Percentiles rank a stretch among this genome's conserved stretches.
Evolutionary conservation across 139 green algal genomes (phyloP).

Genomic region (Chlamydomonas schloesseri): DNA sequence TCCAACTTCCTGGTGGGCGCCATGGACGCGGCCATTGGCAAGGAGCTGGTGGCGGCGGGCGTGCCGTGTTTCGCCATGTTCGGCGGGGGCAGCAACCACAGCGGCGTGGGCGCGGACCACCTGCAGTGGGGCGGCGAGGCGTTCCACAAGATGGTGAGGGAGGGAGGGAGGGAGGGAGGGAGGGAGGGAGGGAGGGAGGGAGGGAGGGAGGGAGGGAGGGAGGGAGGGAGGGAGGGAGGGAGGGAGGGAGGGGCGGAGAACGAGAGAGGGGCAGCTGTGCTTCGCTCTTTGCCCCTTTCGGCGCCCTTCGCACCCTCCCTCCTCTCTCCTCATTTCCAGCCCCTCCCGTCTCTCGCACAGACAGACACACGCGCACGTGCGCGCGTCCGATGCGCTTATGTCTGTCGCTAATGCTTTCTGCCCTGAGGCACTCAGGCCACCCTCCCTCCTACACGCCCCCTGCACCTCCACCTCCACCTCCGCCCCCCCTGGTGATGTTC

Average conservation of each 20-base stretch:
- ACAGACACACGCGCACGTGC: no score
- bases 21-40: constrained; percentile 74
- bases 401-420: no score
- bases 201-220: neutral
- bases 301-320: neutral
- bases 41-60: constrained; percentile 56
- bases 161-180: neutral
- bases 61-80: constrained; percentile 76
- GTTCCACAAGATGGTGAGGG: constrained; percentile 66
- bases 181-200: neutral
- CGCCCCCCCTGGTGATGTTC: no score
- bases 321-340: no score
- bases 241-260: no score
- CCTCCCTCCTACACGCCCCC: no score
- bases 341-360: no score
- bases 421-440: no score
- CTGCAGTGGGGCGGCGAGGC: constrained; percentile 56
- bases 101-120: constrained; percentile 49
- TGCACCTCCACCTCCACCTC: no score
- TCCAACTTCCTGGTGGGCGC: constrained; percentile 65
- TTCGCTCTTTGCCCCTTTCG: neutral
- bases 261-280: no score
- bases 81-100: constrained; percentile 18
- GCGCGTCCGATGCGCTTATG: no score
- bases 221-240: neutral